Evolutionary conservation across 257 asterid species (phyloP).

Genomic region (Plectranthus barbatus): DNA sequence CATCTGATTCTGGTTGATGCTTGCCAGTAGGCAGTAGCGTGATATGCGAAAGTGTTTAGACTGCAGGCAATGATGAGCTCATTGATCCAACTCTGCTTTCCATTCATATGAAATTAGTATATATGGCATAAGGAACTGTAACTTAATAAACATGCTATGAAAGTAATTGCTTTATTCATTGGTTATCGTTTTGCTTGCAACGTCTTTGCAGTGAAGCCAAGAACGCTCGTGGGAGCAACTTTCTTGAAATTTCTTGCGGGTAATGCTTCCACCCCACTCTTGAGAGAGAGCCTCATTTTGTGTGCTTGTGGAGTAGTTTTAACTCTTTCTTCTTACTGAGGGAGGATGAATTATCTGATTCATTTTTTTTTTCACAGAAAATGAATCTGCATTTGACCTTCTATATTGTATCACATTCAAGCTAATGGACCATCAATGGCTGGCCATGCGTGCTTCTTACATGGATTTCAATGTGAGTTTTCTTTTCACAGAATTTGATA

Average conservation of each 20-base stretch:
- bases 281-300: too few species aligned
- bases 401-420: constrained; percentile 89
- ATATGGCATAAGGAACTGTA: too few species aligned
- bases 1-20: not conserved
- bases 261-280: constrained; percentile 14
- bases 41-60: not conserved
- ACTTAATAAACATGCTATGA: not conserved
- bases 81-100: too few species aligned
- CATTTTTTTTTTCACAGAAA: constrained; percentile 38
- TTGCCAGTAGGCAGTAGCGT: not conserved
- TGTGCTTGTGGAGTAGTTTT: too few species aligned
- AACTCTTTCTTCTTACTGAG: not conserved
- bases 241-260: constrained; percentile 90
- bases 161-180: constrained; percentile 7
- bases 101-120: too few species aligned
- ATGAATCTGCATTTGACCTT: constrained; percentile 93
- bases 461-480: constrained; percentile 90
- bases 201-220: constrained; percentile 71
- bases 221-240: constrained; percentile 77
- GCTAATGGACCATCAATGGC: constrained; percentile 98
- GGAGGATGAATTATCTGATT: too few species aligned
- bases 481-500: not conserved
- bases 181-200: constrained; percentile 1
- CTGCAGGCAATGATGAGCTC: not conserved
- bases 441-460: constrained; percentile 92